Evolutionary conservation across 495 filamentous ascomycete species (phyloP).

Genomic region (Trichoderma parareesei): DNA sequence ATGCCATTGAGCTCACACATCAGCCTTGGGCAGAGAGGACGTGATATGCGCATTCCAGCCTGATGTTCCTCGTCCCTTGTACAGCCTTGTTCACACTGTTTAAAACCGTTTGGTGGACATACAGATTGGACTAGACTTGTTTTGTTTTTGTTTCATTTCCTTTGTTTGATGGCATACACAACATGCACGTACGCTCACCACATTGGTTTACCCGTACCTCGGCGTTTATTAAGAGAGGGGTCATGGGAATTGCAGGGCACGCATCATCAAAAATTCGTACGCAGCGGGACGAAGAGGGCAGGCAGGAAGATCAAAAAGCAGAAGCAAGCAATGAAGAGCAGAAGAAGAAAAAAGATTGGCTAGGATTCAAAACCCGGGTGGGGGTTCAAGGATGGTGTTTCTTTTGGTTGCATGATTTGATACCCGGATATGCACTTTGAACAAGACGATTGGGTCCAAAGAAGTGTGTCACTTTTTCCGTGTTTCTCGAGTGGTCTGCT

Average conservation of each 20-base stretch:
- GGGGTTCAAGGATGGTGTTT: neutral
- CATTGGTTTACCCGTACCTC: neutral
- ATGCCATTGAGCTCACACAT: neutral
- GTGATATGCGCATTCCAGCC: neutral
- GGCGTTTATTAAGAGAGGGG: neutral
- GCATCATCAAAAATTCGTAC: conserved; percentile 8
- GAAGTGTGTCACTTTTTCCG: neutral
- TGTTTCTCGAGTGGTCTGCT: neutral
- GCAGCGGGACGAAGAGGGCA: neutral
- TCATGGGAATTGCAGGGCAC: conserved; percentile 3
- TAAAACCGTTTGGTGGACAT: neutral
- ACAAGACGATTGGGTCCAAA: conserved; percentile 9
- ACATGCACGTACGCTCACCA: neutral
- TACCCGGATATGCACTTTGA: conserved; percentile 9
- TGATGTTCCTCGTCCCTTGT: neutral
- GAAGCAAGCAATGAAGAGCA: neutral
- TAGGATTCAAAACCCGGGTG: conserved; percentile 6
- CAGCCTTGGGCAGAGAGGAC: neutral
- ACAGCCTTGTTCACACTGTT: neutral
- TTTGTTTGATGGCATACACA: conserved; percentile 13
- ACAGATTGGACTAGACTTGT: neutral
- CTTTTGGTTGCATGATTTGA: conserved; percentile 10
- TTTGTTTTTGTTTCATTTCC: conserved; percentile 19
- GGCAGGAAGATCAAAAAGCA: conserved; percentile 5
- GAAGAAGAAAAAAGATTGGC: conserved; percentile 1